Base-by-base conservation (phyloP, 257 asterid genomes). In the Apocynum venetum region DNA sequence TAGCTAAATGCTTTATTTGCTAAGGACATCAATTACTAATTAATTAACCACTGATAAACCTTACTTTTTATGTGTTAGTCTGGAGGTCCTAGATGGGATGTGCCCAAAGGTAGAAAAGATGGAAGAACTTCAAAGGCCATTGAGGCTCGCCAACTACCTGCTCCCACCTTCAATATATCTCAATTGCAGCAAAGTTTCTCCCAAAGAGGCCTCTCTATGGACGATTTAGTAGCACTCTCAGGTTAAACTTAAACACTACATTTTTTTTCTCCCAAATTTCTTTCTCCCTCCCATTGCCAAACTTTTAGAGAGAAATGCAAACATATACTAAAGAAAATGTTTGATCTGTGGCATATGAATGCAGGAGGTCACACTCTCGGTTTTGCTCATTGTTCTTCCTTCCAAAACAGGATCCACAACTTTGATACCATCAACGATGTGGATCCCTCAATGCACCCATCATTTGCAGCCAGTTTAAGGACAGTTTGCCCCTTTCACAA, bases 291-390 rank as follows among this genome's bases (percentile, higher is more conserved):
- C 31, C 31, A 25, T 25, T 25, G 31, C 31, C 31, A 25, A 25
- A 25, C 31, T 25, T 25, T 25, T 25, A 25, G 31, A 25, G 31
- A 25, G 31, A 25, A 25, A 25, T 25, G 31, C 31, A 25, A 25
- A 25, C 31, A 25, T 25, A 25, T 25, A 25, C 31, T 5, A 6
- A 55, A 55, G 4, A 53, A 55, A 55, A 17, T 17, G 59, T 53
- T 14, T 53, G 59, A 53, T 14, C 61, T 13, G 55, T 76, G 9
- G 3, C 8, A 8, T 9, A 38, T 59, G 40, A 25, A 4, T 82
- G 73, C 86, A 93, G 97, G 98, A 84, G 98, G 97, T 4, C 98
- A 94, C 81, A 94, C 96, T 4, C 89, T 92, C 1, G 98, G 97
- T 10, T 94, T 94, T 85, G 86, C 98, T 76, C 97, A 91, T 68